Evolutionary conservation across 176 grass and related monocot species (phyloP), one percentile per base, ranked within the genome.

Genomic region (Oryza nivara): DNA sequence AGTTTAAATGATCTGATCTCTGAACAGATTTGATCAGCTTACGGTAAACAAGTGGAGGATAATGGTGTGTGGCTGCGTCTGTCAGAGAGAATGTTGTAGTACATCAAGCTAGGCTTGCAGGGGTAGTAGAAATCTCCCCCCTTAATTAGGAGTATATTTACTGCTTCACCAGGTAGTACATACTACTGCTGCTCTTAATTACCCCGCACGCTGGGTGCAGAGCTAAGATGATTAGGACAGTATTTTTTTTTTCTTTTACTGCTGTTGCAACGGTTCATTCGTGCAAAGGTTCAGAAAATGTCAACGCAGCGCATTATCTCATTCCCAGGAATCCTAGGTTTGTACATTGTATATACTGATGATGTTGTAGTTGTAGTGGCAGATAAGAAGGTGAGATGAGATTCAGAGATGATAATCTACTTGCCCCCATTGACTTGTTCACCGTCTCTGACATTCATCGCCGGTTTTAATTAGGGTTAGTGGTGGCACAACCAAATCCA

Each of bases 1-100:
- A 23, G 9, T 63, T 3, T 63, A 63, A 63, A 63, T 23, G 58
- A 63, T 63, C 20, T 63, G 58, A 58, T 58, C 54, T 58, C 54
- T 58, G 54, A 73, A 30, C 66, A 49, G 26, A 61, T 63, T 63
- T 61, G 9, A 35, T 67, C 22, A 58, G 54, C 5, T 22, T 83
- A 88, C 68, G 80, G 68, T 70, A 44, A 67, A 35, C 66, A 23
- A 11, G 7, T 72, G 40, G 49, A 14, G n/a, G 78, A 75, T 56
- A 58, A 34, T 60, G 9, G 51, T 73, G 80, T 6, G 35, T 30
- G 19, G 46, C 23, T 56, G 69, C 81, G 58, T 73, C 35, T 78
- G 74, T 83, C 80, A 88, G 60, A 73, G 4, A n/a, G 86, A 68
- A 84, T 74, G 81, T 73, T 34, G 47, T 48, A 48, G 68, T 19